These are phyloP conservation scores for Chlorella sp. DNA, from an alignment of 139 green algal genomes.

Conservation along the genomic window DNA sequence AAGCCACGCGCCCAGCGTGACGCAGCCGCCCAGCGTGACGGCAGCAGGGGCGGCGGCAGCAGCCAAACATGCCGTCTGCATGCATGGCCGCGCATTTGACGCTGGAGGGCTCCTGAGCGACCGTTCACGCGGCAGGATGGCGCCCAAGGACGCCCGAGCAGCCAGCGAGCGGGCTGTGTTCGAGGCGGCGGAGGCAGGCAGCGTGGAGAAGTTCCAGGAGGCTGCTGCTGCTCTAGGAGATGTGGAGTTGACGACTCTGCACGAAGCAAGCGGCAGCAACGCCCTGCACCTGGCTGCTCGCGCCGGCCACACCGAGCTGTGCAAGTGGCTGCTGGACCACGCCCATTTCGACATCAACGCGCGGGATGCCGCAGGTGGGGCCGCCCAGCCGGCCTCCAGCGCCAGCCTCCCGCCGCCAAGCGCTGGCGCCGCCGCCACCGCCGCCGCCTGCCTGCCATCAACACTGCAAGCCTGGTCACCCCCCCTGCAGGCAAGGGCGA, in stretches of 20 bases:
- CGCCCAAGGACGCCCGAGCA: neutral
- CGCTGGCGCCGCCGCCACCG: neutral
- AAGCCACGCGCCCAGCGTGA: no score
- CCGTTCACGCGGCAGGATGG: neutral
- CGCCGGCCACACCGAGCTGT: constrained; percentile 5
- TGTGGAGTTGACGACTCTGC: neutral
- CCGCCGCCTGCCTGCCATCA: neutral
- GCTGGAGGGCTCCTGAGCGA: no score
- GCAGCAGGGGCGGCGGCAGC: no score
- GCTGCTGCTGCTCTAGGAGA: neutral
- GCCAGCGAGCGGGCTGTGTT: neutral
- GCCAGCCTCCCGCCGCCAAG: neutral
- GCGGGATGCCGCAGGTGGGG: constrained; percentile 20
- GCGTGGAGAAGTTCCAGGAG: neutral
- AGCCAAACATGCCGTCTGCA: no score
- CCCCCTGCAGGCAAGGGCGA: constrained; percentile 6
- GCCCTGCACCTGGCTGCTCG: constrained; percentile 23
- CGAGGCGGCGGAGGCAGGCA: neutral
- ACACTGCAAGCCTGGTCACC: neutral
- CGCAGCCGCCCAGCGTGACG: no score
- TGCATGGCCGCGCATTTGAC: no score
- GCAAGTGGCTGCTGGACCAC: constrained; percentile 14
- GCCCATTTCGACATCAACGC: constrained; percentile 24
- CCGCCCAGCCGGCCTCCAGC: neutral
- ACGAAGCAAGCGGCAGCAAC: neutral